Conservation (phyloP, 495 filamentous ascomycete genomes). For the Astrothelium macrocarpum region DNA sequence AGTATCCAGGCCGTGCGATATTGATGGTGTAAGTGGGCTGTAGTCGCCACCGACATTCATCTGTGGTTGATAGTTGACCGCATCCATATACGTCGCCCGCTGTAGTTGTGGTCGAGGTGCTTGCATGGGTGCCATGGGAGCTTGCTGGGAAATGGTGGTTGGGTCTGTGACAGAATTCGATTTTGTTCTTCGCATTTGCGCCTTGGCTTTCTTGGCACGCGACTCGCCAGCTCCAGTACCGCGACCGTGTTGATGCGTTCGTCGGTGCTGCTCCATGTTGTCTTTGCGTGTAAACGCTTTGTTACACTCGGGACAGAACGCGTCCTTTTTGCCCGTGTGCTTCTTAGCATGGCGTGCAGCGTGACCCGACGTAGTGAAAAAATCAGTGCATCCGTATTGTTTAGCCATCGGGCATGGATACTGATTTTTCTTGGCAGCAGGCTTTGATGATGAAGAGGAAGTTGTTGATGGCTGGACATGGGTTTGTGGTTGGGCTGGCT, state of each 20-base stretch:
- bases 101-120: background rate
- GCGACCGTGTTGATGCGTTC: slow-evolving; percentile 56
- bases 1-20: slow-evolving; percentile 23
- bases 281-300: slow-evolving; percentile 95
- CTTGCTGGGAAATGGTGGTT: background rate
- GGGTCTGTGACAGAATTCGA: slow-evolving; percentile 14
- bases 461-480: background rate
- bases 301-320: slow-evolving; percentile 77
- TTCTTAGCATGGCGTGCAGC: slow-evolving; percentile 95
- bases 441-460: slow-evolving; percentile 10
- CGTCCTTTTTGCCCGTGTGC: slow-evolving; percentile 91
- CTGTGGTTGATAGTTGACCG: slow-evolving; percentile 10
- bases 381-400: slow-evolving; percentile 33
- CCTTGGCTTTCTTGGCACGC: slow-evolving; percentile 19
- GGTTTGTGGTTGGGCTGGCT: slow-evolving; percentile 13
- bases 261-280: slow-evolving; percentile 96
- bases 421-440: slow-evolving; percentile 44
- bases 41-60: slow-evolving; percentile 6
- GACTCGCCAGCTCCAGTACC: slow-evolving; percentile 17
- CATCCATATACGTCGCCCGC: background rate
- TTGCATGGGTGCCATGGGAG: background rate
- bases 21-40: slow-evolving; percentile 7
- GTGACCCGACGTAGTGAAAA: slow-evolving; percentile 91
- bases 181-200: slow-evolving; percentile 12
- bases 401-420: slow-evolving; percentile 53